Evolutionary conservation across 805 yeast species (phyloP).

Genomic region (Saccharomycopsis fibuligera): DNA sequence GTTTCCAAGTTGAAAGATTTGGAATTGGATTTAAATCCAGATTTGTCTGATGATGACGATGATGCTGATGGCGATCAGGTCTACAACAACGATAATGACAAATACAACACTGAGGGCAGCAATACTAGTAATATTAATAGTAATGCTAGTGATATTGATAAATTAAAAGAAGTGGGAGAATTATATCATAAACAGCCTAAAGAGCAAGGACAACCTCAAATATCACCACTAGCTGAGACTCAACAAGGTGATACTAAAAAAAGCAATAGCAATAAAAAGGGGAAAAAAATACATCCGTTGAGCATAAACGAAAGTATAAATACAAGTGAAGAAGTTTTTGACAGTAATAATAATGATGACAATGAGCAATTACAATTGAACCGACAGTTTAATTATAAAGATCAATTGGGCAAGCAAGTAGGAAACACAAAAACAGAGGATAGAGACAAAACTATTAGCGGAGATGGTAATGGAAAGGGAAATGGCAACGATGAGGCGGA

Average conservation of each 20-base stretch:
- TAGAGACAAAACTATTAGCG: neutral
- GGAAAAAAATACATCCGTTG: neutral
- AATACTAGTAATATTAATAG: no score
- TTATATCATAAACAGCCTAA: no score
- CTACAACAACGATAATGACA: no score
- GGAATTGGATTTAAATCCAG: constrained; percentile 20
- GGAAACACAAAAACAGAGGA: neutral
- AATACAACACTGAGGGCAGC: no score
- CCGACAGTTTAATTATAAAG: no score
- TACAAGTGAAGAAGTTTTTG: neutral
- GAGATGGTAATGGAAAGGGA: neutral
- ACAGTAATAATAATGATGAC: neutral
- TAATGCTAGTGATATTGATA: no score
- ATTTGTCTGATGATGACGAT: constrained; percentile 16
- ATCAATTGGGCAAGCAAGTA: neutral
- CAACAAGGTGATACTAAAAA: neutral
- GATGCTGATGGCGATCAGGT: no score
- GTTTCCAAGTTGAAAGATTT: constrained; percentile 1
- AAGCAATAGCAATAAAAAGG: neutral
- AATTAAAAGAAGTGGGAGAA: no score
- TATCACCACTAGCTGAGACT: no score
- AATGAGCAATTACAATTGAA: no score
- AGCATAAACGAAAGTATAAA: no score
- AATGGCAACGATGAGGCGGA: constrained; percentile 3
- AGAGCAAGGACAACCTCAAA: no score